A percentile compares a stretch with the other conserved stretches of the same genome.
Conservation (phyloP, 2,329 filamentous ascomycete genomes). For the Clathrospora elynae region DNA sequence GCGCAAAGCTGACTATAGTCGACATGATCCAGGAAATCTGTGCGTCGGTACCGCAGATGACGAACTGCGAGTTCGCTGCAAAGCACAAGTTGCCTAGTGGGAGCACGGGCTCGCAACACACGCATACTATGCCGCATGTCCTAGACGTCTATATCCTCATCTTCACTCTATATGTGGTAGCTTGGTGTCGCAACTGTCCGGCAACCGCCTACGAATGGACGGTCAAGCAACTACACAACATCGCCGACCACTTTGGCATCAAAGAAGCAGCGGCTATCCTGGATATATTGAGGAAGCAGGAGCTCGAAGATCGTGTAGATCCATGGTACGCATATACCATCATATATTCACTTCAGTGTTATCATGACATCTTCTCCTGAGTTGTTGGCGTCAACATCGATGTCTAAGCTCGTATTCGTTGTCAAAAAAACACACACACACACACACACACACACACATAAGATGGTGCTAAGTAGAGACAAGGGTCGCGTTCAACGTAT, state of each 20-base stretch:
- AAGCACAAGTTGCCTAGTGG: conserved; percentile 19
- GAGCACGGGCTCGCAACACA: conserved; percentile 5
- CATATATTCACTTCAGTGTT: neutral
- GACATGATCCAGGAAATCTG: conserved; percentile 38
- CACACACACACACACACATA: no score
- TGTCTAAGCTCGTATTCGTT: no score
- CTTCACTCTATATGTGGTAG: conserved; percentile 21
- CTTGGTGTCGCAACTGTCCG: conserved; percentile 17
- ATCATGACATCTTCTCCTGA: no score
- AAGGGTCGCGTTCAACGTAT: no score
- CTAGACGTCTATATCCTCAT: conserved; percentile 27
- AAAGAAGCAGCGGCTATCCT: conserved; percentile 19
- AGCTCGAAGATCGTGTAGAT: neutral
- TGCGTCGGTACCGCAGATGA: conserved; percentile 42
- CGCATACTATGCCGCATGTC: conserved; percentile 20
- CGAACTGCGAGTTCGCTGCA: conserved; percentile 28
- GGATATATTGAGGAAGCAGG: conserved; percentile 9
- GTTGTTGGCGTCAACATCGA: no score
- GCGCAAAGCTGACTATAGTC: conserved; percentile 25
- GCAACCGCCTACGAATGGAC: conserved; percentile 9
- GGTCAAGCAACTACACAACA: conserved; percentile 15
- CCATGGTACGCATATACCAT: conserved; percentile 10
- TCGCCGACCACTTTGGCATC: conserved; percentile 25
- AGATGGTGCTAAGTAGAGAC: no score
- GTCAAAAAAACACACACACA: no score